A percentile compares a stretch with the other conserved stretches of the same genome.
These are phyloP conservation scores for Pseudoperonospora humuli DNA, from an alignment of 352 stramenopile species.

Conservation along the genomic window DNA sequence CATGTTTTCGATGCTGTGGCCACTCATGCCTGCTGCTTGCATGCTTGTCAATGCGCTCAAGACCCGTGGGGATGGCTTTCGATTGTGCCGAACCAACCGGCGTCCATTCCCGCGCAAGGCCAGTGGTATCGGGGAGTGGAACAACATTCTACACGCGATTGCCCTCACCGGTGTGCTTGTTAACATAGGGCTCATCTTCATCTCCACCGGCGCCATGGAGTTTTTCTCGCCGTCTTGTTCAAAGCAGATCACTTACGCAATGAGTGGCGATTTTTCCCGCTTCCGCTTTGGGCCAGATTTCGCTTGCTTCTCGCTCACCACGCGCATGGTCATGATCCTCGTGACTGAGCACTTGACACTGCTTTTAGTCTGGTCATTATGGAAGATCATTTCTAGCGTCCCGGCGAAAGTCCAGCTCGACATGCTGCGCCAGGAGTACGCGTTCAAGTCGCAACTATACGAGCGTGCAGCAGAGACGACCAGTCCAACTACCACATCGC, in stretches of 20 bases:
- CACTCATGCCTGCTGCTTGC: constrained; percentile 65
- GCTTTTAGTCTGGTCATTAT: constrained; percentile 56
- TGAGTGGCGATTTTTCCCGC: constrained; percentile 47
- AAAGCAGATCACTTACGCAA: constrained; percentile 39
- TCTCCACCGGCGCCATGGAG: constrained; percentile 72
- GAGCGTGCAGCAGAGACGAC: constrained; percentile 28
- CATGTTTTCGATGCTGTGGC: constrained; percentile 85
- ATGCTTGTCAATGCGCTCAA: constrained; percentile 79
- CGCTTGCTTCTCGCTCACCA: constrained; percentile 64
- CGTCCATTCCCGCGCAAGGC: constrained; percentile 69
- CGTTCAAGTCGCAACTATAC: constrained; percentile 71
- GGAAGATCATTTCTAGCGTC: constrained; percentile 54
- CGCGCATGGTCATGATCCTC: constrained; percentile 73
- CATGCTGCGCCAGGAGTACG: constrained; percentile 58
- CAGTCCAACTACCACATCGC: constrained; percentile 4
- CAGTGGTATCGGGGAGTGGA: constrained; percentile 65
- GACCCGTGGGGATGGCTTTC: constrained; percentile 66
- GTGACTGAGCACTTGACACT: constrained; percentile 61
- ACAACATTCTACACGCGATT: constrained; percentile 58
- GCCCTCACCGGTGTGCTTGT: constrained; percentile 62
- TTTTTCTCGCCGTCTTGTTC: constrained; percentile 54
- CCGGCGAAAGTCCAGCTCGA: constrained; percentile 54
- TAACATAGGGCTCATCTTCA: constrained; percentile 70
- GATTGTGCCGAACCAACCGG: constrained; percentile 62
- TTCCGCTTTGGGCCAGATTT: constrained; percentile 76